Evolutionary conservation across 768 basidiomycete species (phyloP).

Genomic region (Coprinopsis cinerea): DNA sequence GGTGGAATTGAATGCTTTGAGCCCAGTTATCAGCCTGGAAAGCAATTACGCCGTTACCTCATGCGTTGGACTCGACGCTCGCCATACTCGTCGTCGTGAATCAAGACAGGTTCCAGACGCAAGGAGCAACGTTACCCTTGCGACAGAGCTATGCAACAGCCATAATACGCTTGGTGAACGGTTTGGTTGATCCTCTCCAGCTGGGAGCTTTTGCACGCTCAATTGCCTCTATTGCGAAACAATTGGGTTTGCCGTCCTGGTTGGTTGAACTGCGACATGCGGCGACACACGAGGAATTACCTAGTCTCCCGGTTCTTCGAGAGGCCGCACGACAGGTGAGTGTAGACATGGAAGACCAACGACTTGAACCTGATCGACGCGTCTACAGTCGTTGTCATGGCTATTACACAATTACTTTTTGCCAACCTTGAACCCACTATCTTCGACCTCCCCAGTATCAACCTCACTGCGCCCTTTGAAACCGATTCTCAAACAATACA

Average conservation of each 20-base stretch:
- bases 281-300: constrained; percentile 93
- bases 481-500: constrained; percentile 73
- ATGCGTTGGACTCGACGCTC: constrained; percentile 71
- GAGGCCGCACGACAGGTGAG: constrained; percentile 69
- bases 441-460: constrained; percentile 24
- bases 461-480: constrained; percentile 47
- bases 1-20: not conserved
- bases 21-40: constrained; percentile 74
- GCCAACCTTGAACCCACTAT: constrained; percentile 59
- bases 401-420: constrained; percentile 80
- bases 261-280: constrained; percentile 92
- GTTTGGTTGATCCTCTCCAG: constrained; percentile 92
- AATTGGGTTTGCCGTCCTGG: constrained; percentile 82
- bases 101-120: constrained; percentile 38
- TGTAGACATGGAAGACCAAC: too few relatives aligned
- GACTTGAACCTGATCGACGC: too few relatives aligned
- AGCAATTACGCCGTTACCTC: constrained; percentile 68
- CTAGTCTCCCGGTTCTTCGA: constrained; percentile 72
- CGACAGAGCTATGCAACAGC: constrained; percentile 79
- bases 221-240: constrained; percentile 81
- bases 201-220: constrained; percentile 84
- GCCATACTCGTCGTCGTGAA: constrained; percentile 54
- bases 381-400: constrained; percentile 72
- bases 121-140: constrained; percentile 37
- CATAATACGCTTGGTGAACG: constrained; percentile 87